These are phyloP conservation scores for Oxytropis ochrocephala DNA, from an alignment of 306 rosid genomes.

Conservation along the genomic window DNA sequence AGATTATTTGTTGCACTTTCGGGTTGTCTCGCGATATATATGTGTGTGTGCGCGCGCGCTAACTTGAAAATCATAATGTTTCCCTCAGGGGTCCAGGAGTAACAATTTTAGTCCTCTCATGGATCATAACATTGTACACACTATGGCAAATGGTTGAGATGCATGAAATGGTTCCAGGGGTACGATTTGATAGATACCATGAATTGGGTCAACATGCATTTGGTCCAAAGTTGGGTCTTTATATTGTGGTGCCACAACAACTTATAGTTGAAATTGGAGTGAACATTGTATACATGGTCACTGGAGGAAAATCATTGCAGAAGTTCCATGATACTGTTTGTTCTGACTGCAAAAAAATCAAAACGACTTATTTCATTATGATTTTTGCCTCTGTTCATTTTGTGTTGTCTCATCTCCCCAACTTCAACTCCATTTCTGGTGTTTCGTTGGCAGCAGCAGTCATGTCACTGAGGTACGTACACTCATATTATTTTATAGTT, in stretches of 20 bases:
- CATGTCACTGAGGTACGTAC: slow-evolving; percentile 77
- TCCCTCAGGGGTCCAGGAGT: slow-evolving; percentile 67
- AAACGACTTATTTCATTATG: slow-evolving; percentile 56
- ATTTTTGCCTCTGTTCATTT: slow-evolving; percentile 73
- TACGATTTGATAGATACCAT: slow-evolving; percentile 66
- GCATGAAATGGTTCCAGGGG: slow-evolving; percentile 87
- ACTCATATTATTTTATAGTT: background rate
- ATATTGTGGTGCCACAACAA: slow-evolving; percentile 77
- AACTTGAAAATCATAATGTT: background rate
- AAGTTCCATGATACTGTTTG: slow-evolving; percentile 48
- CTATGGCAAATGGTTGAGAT: slow-evolving; percentile 82
- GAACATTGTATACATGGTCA: slow-evolving; percentile 70
- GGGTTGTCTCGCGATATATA: too few relatives aligned
- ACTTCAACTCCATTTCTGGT: slow-evolving; percentile 57
- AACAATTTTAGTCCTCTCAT: slow-evolving; percentile 42
- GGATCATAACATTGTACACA: slow-evolving; percentile 65
- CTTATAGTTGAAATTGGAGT: slow-evolving; percentile 55
- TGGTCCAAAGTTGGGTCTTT: slow-evolving; percentile 69
- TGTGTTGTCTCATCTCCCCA: slow-evolving; percentile 69
- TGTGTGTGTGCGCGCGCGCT: too few relatives aligned
- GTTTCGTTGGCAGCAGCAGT: slow-evolving; percentile 70
- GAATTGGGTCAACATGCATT: slow-evolving; percentile 75
- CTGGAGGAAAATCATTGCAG: slow-evolving; percentile 61
- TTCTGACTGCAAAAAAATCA: slow-evolving; percentile 34
- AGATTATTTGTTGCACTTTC: too few relatives aligned